phyloP scores from a whole-genome alignment of 2,329 filamentous ascomycete genomes.

The Penicillium digitatum region DNA sequence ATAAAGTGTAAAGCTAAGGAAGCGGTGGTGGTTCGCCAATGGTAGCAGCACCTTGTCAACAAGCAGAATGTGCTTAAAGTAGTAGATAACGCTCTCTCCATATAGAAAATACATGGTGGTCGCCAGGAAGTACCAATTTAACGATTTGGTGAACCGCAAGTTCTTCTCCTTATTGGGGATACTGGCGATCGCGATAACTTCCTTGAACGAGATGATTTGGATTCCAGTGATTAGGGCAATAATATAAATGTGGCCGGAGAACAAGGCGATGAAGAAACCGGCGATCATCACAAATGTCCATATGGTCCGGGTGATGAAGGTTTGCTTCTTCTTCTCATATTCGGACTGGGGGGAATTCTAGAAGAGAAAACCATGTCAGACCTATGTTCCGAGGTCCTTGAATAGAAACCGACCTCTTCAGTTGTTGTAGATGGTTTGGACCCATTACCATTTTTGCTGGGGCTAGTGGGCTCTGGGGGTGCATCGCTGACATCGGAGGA shows the following conservation, averaged over 20 bases:
- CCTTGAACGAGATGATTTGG: slow-evolving; percentile 97
- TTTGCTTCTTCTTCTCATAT: slow-evolving; percentile 98
- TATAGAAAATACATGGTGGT: slow-evolving; percentile 99
- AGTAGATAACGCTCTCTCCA: slow-evolving; percentile 98
- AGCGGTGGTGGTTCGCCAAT: slow-evolving; percentile 92
- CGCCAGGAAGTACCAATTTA: slow-evolving; percentile 99
- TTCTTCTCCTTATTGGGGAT: slow-evolving; percentile 88
- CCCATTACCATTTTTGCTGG: slow-evolving; percentile 43
- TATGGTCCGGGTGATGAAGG: slow-evolving; percentile 92
- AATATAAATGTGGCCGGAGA: slow-evolving; percentile 96
- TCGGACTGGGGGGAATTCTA: slow-evolving; percentile 55
- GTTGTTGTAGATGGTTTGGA: slow-evolving; percentile 33
- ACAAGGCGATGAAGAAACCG: slow-evolving; percentile 85
- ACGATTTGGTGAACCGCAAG: slow-evolving; percentile 86
- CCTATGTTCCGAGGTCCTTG: not conserved
- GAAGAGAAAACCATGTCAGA: slow-evolving; percentile 7
- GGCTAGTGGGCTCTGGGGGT: slow-evolving; percentile 50
- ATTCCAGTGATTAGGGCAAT: slow-evolving; percentile 87
- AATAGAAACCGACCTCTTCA: slow-evolving; percentile 31
- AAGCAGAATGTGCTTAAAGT: slow-evolving; percentile 97
- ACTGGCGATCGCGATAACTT: slow-evolving; percentile 96
- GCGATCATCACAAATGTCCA: slow-evolving; percentile 98
- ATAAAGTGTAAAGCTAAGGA: slow-evolving; percentile 98
- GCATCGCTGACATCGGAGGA: slow-evolving; percentile 53
- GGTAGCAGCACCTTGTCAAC: slow-evolving; percentile 91